Percentiles rank a stretch among this genome's conserved stretches.
These are phyloP conservation scores for Alternaria burnsii DNA, from an alignment of 2,329 filamentous ascomycete genomes.

Conservation along the genomic window DNA sequence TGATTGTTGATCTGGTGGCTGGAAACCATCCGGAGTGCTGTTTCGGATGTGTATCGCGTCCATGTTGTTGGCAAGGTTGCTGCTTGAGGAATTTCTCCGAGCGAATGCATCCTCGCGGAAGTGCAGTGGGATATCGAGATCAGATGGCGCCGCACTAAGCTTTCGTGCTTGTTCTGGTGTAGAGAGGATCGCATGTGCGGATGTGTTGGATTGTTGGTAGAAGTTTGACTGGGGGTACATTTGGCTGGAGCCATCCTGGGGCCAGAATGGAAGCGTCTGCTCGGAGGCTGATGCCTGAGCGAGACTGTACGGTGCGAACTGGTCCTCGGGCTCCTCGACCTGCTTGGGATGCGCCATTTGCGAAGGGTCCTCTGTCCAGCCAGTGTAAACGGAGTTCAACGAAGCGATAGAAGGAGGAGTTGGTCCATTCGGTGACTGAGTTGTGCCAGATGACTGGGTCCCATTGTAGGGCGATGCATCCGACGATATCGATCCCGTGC, in stretches of 20 bases:
- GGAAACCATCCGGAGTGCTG: slow-evolving; percentile 45
- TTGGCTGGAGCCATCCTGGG: slow-evolving; percentile 28
- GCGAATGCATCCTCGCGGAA: slow-evolving; percentile 46
- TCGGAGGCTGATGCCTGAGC: slow-evolving; percentile 44
- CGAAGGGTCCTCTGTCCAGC: slow-evolving; percentile 48
- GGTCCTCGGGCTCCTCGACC: slow-evolving; percentile 38
- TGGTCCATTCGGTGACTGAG: slow-evolving; percentile 45
- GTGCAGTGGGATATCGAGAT: slow-evolving; percentile 40
- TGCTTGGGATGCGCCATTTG: slow-evolving; percentile 33
- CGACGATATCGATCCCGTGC: slow-evolving; percentile 42
- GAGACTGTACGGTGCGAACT: slow-evolving; percentile 44
- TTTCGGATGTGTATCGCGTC: slow-evolving; percentile 51
- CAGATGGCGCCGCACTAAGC: slow-evolving; percentile 41
- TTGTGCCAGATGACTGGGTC: slow-evolving; percentile 39
- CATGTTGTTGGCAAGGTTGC: slow-evolving; percentile 51
- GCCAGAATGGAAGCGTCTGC: slow-evolving; percentile 43
- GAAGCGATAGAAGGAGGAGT: slow-evolving; percentile 47
- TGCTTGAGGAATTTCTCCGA: slow-evolving; percentile 51
- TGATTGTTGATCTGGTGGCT: slow-evolving; percentile 50
- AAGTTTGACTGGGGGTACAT: slow-evolving; percentile 39
- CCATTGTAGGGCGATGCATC: slow-evolving; percentile 49
- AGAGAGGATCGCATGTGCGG: slow-evolving; percentile 47
- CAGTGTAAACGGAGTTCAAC: slow-evolving; percentile 48
- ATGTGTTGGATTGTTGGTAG: slow-evolving; percentile 49
- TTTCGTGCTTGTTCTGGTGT: slow-evolving; percentile 44